Base-by-base conservation (phyloP, 176 grass and related monocot species). In the Carex kokanica region DNA sequence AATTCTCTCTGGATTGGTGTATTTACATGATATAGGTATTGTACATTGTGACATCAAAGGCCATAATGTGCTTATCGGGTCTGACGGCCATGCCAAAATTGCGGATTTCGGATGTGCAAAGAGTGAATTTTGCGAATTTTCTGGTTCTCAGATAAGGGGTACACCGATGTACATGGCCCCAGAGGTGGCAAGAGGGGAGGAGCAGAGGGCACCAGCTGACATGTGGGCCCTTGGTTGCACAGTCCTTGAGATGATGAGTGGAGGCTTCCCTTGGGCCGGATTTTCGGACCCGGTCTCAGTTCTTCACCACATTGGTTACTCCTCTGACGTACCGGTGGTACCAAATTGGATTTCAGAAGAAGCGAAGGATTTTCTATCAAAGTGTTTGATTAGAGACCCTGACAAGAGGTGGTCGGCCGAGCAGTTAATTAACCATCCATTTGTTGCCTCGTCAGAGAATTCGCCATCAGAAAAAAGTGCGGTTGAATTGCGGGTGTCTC, bases 11-110 rank as follows among this genome's bases (percentile, higher is more conserved):
- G 95, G 57, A 31, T 90, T 98, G 3, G 88, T 65, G 17, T 94
- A 94, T 85, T 85, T 97, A 58, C 94, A 97, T 63, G 86, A 51
- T 4, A 54, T 3, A 0, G 83, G 86, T 12, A 75, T 97, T 34
- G 90, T 89, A 17, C 92, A 97, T 88, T 88, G 90, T 14, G 94
- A 94, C 32, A 84, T 97, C 24, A 97, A 97, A 87, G 64, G 85
- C 0, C 16, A 89, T 52, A 94, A 97, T 90, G 88, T 97, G 0
- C 83, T 97, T 43, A 82, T 97, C 78, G 84, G 90, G 65, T 82
- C 23, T 79, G 87, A 94, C 25, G 91, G 89, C 2, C 82, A 84
- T 13, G 89, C 90, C 20, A 90, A 84, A 88, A 87, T 98, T 1
- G 90, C 91, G 0, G 96, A 98, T 84, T 91, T 98, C 58, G 91